Base-by-base conservation (phyloP, 192 early-diverging fungal genomes). In the Helicostylum pulchrum region DNA sequence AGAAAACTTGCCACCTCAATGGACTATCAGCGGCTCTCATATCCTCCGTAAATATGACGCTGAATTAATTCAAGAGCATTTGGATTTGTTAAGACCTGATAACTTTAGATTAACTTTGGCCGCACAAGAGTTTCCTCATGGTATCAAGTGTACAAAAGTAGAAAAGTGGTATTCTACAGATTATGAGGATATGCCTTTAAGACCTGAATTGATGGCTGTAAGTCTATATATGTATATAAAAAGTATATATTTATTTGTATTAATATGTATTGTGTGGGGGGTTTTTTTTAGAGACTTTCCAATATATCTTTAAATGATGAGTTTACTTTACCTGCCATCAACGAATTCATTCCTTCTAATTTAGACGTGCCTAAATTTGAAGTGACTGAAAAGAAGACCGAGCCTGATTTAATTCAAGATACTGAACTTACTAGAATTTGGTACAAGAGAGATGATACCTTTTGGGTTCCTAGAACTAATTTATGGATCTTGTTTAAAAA, bases 361-460 rank as follows among this genome's bases (percentile, higher is more conserved):
- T 86, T 98, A 61, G 74, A 79, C 47, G 81, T 91, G 42, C 70
- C 81, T 59, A 77, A 77, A 30, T 42, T 49, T 26, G 62, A 72
- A 55, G 55, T 48, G 26, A 47, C 76, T 10, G 57, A 52, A 55
- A 70, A 49, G 2, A 10, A 54, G 26, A 67, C 20, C 2, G 43
- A 67, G 15, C 87, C 90, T 11, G 42, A 50, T 9, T 71, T 93
- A 65, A 76, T 92, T 26, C 68, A 73, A 55, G 82, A 92, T 12
- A 76, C 77, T 10, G 62, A 73, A 0, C 43, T 75, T 3, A 56
- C 79, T 15, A 83, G 93, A 59, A 67, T 96, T 62, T 98, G 96
- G 96, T 83, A 92, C 70, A 94, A 96, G 73, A 89, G 88, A 62
- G 96, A 98, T 74, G 92, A 95, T 70, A 88, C 81, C 2, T 98